Base-by-base conservation (phyloP, 2,329 filamentous ascomycete species). In the Hypoxylon sp. region DNA sequence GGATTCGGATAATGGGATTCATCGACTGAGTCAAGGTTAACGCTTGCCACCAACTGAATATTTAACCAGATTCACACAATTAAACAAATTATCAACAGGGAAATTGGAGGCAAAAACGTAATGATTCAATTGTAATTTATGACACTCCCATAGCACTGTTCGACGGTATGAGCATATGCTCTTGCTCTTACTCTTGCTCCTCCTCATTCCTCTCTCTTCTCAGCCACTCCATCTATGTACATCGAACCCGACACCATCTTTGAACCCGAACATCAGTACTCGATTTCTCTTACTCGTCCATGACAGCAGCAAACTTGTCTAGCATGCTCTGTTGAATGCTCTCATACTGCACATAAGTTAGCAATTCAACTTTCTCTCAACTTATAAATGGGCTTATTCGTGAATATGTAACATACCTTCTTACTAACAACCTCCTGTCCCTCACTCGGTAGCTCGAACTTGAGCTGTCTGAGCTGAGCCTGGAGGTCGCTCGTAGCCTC, bases 291-390 rank as follows among this genome's bases (percentile, higher is more conserved):
- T 94, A 99, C 88, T 98, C 95, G 82, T 99, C 96, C 80, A 93
- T 89, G 67, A 99, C 95, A 42, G 94, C 91, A 54, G 96, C 96
- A 83, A 99, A 99, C 85, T 97, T 97, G 84, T 99, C 96, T 75
- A 92, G 91, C 94, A 99, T 95, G 76, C 90, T 87, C 83, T 97
- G 93, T 76, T 96, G 87, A 75, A 98, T 90, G 75, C 90, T 90
- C 87, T 98, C 96, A 81, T 98, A 99, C 93, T 96, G 76, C 56
- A 56, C 13, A 19, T 63, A 19, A 50, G 60, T 60, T 50, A 46
- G 54, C 14, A 56, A 2, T 5, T 17, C 4, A n/a, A 39, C 14
- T 39, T 44, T n/a, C 24, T 39, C 35, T 5, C 14, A 39, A 39
- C 35, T 39, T 39, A 39, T 17, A 39, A 39, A 14, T 2, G 3